Evolutionary conservation across 202 grass and related monocot species (phyloP), one percentile per base, ranked within the genome.

Genomic region (Bolboschoenoplectus hybrid): DNA sequence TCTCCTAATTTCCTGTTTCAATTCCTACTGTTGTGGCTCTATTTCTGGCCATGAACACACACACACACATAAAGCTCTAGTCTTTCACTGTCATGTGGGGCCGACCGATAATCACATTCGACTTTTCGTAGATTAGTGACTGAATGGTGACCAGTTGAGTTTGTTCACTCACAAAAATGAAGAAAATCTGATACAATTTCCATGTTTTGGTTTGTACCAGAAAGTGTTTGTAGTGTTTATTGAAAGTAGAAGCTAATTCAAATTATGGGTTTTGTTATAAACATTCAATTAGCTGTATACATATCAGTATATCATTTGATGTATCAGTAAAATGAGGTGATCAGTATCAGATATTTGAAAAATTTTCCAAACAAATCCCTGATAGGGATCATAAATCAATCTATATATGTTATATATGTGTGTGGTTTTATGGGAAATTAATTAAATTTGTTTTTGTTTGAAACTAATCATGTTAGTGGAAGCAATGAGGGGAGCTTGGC

Each of bases 21-120:
- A 13, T 39, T 12, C 12, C 65, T 13, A 1, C 26, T 52, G 62
- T 82, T 63, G 60, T 67, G 62, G 39, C 12, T 67, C 63, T 47
- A 13, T 47, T 67, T 82, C 19, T 16, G 44, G 45, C 62, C 81
- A 64, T 67, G 44, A 67, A 82, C 6, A 49, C 40, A 67, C 11
- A 47, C 26, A 62, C 10, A 13, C 0, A 10, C n/a, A n/a, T n/a
- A n/a, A n/a, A n/a, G 41, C 10, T 76, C 46, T 76, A 53, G 35
- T 76, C 72, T 36, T 52, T 67, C 61, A 67, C 32, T 60, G 63
- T 67, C 81, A 52, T 65, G 43, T 26, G 12, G 19, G 19, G 13
- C 17, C 61, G 4, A 51, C 6, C 5, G 6, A 67, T 67, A 82
- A 38, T 49, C 44, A 82, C 60, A 35, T 65, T 66, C 44, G 19